These are phyloP conservation scores for Alternaria rosae DNA, from an alignment of 2,329 filamentous ascomycete species.

Conservation along the genomic window DNA sequence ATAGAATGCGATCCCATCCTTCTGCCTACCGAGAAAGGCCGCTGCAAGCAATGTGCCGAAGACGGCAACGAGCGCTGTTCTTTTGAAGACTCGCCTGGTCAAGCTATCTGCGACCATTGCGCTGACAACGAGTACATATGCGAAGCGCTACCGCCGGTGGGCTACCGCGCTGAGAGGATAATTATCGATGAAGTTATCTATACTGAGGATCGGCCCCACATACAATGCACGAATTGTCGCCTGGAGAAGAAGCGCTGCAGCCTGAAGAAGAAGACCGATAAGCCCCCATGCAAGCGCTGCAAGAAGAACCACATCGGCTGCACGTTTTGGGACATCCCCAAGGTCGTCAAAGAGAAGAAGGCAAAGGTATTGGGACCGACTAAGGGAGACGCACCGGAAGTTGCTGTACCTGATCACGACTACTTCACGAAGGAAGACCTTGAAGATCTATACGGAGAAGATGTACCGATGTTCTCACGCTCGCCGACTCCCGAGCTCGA, in stretches of 20 bases:
- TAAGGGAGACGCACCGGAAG: conserved; percentile 11
- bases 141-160: conserved; percentile 20
- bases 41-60: conserved; percentile 40
- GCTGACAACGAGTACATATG: conserved; percentile 20
- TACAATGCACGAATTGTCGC: conserved; percentile 41
- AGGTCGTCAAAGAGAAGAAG: conserved; percentile 14
- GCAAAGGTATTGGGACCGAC: background rate
- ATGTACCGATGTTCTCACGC: conserved; percentile 9
- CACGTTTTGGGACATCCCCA: conserved; percentile 37
- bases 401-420: background rate
- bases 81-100: conserved; percentile 24
- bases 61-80: conserved; percentile 26
- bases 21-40: conserved; percentile 36
- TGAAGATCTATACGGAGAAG: conserved; percentile 16
- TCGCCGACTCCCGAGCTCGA: conserved; percentile 33
- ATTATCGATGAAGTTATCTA: conserved; percentile 31
- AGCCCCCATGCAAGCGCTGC: conserved; percentile 46
- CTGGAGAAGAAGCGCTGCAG: conserved; percentile 40
- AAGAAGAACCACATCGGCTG: conserved; percentile 35
- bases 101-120: conserved; percentile 33
- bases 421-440: conserved; percentile 28
- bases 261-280: conserved; percentile 35
- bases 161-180: conserved; percentile 27
- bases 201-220: conserved; percentile 23
- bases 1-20: conserved; percentile 46